Conservation (phyloP, 352 stramenopile species). For the Paralagenidium karlingii region DNA sequence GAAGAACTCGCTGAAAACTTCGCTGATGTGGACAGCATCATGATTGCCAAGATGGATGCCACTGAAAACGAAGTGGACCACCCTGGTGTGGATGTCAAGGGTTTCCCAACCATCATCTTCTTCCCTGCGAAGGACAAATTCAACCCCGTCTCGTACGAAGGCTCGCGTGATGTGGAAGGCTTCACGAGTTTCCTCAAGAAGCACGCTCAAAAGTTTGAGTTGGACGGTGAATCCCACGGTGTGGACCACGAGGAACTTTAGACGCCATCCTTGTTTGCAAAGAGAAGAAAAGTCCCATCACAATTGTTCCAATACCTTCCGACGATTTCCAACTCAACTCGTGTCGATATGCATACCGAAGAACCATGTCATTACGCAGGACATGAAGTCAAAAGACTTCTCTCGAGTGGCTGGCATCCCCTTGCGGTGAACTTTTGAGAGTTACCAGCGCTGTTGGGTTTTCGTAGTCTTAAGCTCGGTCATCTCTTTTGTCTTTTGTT, state of each 20-base stretch:
- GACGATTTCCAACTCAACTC: too few relatives aligned
- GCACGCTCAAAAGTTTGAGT: conserved; percentile 74
- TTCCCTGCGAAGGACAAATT: conserved; percentile 87
- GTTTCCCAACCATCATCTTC: conserved; percentile 93
- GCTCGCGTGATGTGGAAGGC: conserved; percentile 64
- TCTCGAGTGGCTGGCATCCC: too few relatives aligned
- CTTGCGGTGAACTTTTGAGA: too few relatives aligned
- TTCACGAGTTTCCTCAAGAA: conserved; percentile 83
- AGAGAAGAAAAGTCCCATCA: not conserved
- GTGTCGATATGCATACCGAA: too few relatives aligned
- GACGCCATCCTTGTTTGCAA: too few relatives aligned
- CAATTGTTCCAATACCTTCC: not conserved
- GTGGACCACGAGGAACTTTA: conserved; percentile 56
- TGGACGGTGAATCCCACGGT: conserved; percentile 45
- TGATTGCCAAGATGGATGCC: conserved; percentile 94
- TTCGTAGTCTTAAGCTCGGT: too few relatives aligned
- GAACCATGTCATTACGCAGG: too few relatives aligned
- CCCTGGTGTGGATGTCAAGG: conserved; percentile 78
- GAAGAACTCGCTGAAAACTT: conserved; percentile 85
- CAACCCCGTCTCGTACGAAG: conserved; percentile 79
- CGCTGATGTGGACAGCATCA: conserved; percentile 79
- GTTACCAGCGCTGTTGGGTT: too few relatives aligned
- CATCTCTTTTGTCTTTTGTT: too few relatives aligned
- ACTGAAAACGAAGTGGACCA: conserved; percentile 93
- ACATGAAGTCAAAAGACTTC: too few relatives aligned